Conservation (phyloP, 2,329 filamentous ascomycete genomes). For the Penicillium sp. region DNA sequence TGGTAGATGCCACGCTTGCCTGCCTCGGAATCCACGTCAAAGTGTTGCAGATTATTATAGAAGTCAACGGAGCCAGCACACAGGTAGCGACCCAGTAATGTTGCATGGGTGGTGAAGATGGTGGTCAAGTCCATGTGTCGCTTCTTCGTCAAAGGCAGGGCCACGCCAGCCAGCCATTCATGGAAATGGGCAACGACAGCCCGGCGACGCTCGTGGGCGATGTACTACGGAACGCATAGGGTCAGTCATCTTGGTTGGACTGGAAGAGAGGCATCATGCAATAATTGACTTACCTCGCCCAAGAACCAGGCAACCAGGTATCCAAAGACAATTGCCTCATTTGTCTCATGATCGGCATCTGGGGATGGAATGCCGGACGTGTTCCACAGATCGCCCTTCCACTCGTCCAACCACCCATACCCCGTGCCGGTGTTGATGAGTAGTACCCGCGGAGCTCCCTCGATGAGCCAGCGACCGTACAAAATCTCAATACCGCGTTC, state of each 20-base stretch:
- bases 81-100: slow-evolving; percentile 87
- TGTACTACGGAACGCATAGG: slow-evolving; percentile 57
- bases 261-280: background rate
- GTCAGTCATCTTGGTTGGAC: slow-evolving; percentile 1
- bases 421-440: slow-evolving; percentile 93
- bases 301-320: slow-evolving; percentile 98
- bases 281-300: slow-evolving; percentile 67
- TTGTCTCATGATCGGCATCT: slow-evolving; percentile 85
- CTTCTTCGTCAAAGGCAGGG: slow-evolving; percentile 84
- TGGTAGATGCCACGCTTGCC: slow-evolving; percentile 98
- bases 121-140: slow-evolving; percentile 93
- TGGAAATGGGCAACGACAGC: slow-evolving; percentile 98
- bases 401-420: slow-evolving; percentile 86
- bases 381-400: slow-evolving; percentile 95
- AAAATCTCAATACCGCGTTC: slow-evolving; percentile 83
- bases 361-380: slow-evolving; percentile 89
- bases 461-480: slow-evolving; percentile 96
- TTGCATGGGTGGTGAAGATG: slow-evolving; percentile 97
- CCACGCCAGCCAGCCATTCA: slow-evolving; percentile 95
- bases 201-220: slow-evolving; percentile 82
- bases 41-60: slow-evolving; percentile 97
- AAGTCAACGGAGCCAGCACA: slow-evolving; percentile 97
- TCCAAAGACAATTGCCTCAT: slow-evolving; percentile 94
- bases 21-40: slow-evolving; percentile 93
- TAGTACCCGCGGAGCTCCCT: slow-evolving; percentile 86